These are phyloP conservation scores for Pichia eremophila DNA, from an alignment of 805 yeast species.

Conservation along the genomic window DNA sequence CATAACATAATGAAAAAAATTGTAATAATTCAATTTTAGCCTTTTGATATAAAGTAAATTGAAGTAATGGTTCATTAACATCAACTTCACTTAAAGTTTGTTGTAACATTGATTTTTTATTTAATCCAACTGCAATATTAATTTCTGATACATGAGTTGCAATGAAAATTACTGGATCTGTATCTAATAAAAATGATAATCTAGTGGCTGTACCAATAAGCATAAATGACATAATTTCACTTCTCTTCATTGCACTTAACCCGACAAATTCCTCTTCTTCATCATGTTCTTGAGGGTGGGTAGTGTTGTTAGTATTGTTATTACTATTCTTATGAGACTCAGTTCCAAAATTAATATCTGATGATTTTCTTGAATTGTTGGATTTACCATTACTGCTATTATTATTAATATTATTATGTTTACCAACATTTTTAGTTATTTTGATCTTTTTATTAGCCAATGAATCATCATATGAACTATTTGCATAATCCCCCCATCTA, in stretches of 20 bases:
- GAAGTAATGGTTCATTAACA: slow-evolving; percentile 29
- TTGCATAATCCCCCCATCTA: slow-evolving; percentile 80
- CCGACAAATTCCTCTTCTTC: slow-evolving; percentile 44
- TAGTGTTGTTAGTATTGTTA: no score
- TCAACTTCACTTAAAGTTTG: slow-evolving; percentile 64
- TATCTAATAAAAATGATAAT: slow-evolving; percentile 72
- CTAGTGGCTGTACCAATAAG: slow-evolving; percentile 80
- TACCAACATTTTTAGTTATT: slow-evolving; percentile 8
- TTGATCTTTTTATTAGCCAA: slow-evolving; percentile 6
- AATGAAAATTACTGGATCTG: slow-evolving; percentile 61
- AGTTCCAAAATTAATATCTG: neutral
- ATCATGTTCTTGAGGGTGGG: no score
- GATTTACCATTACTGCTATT: neutral
- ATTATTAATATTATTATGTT: neutral
- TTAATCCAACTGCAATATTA: slow-evolving; percentile 70
- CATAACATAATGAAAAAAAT: slow-evolving; percentile 75
- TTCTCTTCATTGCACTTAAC: slow-evolving; percentile 73
- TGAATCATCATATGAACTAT: slow-evolving; percentile 38
- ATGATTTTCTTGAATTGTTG: no score
- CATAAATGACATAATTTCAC: slow-evolving; percentile 92
- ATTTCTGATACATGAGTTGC: slow-evolving; percentile 84
- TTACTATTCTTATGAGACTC: no score
- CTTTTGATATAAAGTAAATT: slow-evolving; percentile 52
- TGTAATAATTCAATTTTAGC: slow-evolving; percentile 76
- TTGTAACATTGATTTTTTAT: slow-evolving; percentile 68